Evolutionary conservation across 352 stramenopile genomes (phyloP).

Genomic region (Globisporangium rhizosaccharum): DNA sequence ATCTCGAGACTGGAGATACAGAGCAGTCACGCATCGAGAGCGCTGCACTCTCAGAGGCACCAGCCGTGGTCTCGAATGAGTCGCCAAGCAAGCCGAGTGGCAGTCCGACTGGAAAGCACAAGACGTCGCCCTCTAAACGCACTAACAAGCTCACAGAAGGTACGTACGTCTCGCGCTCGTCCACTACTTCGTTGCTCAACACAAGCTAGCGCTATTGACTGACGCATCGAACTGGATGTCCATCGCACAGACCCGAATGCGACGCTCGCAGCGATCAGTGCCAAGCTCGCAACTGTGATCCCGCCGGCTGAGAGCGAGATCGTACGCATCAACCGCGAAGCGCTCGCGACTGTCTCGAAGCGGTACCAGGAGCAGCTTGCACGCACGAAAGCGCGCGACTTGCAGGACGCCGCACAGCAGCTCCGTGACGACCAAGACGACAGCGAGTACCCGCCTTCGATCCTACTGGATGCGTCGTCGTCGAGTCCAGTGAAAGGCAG

Average conservation of each 20-base stretch:
- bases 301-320: slow-evolving; percentile 71
- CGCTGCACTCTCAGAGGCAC: not conserved
- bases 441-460: not conserved
- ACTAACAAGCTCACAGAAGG: slow-evolving; percentile 36
- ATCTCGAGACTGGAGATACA: not conserved
- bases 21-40: not conserved
- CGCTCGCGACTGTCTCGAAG: slow-evolving; percentile 18
- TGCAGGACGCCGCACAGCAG: not conserved
- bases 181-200: not conserved
- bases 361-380: slow-evolving; percentile 10
- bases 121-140: slow-evolving; percentile 17
- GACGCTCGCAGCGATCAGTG: slow-evolving; percentile 58
- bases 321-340: slow-evolving; percentile 56
- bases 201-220: not conserved
- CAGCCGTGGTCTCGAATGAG: not conserved
- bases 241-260: slow-evolving; percentile 23
- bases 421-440: slow-evolving; percentile 1
- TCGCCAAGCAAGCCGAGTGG: not conserved
- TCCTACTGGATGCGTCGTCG: not conserved
- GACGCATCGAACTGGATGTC: not conserved
- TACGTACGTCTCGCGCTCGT: slow-evolving; percentile 4
- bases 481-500: slow-evolving; percentile 18
- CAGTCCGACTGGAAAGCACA: slow-evolving; percentile 3
- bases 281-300: slow-evolving; percentile 40
- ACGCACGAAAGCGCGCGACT: slow-evolving; percentile 7